These are phyloP conservation scores for Acrodontium crateriforme DNA, from an alignment of 2,329 filamentous ascomycete species.

Conservation along the genomic window DNA sequence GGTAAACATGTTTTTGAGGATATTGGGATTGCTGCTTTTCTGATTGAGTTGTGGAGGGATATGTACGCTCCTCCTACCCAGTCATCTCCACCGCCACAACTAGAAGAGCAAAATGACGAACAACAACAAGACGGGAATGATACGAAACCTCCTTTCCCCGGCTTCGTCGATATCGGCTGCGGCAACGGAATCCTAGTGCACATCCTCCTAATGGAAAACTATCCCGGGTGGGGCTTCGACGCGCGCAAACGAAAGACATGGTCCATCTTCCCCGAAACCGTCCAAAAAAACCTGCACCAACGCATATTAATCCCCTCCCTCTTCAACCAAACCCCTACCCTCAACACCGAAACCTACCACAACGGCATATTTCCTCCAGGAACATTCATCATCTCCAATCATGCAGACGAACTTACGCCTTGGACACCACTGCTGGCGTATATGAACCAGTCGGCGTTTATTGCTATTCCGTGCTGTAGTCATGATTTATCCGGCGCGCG, in stretches of 20 bases:
- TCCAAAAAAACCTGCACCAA: conserved; percentile 41
- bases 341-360: conserved; percentile 27
- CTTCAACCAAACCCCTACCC: not conserved
- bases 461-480: conserved; percentile 92
- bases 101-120: conserved; percentile 1
- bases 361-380: conserved; percentile 54
- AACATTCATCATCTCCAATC: conserved; percentile 93
- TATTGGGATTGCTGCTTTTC: conserved; percentile 74
- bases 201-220: conserved; percentile 69
- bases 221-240: conserved; percentile 80
- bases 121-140: conserved; percentile 3
- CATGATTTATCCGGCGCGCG: conserved; percentile 64
- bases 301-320: conserved; percentile 43
- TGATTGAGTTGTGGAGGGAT: conserved; percentile 78
- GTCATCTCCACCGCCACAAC: not conserved
- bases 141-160: conserved; percentile 46
- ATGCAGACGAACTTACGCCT: conserved; percentile 87
- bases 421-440: conserved; percentile 87
- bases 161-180: conserved; percentile 92
- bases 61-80: conserved; percentile 47
- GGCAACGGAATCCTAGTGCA: conserved; percentile 86
- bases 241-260: conserved; percentile 77
- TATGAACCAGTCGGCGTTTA: conserved; percentile 63
- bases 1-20: conserved; percentile 93
- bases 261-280: conserved; percentile 48